Evolutionary conservation across 2,329 filamentous ascomycete genomes (phyloP), one percentile per base, ranked within the genome.

Genomic region (Paraphaeosphaeria minitans): DNA sequence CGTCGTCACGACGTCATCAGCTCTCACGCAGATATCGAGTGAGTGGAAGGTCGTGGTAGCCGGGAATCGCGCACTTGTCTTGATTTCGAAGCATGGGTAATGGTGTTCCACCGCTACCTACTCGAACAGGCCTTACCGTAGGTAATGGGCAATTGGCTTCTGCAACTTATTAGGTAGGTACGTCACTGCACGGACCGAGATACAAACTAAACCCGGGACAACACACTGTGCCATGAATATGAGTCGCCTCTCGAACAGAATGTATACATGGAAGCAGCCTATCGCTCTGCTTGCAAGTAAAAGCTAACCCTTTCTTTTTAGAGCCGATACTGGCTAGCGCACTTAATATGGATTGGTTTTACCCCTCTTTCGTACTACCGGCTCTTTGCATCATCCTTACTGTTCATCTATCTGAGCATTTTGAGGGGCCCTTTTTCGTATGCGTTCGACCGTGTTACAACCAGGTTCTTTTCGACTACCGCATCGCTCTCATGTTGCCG

Each of bases 51-150:
- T 31, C 9, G 53, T 50, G 33, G 43, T 42, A 8, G 39, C 37
- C 9, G 56, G 59, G 24, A 61, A 59, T 12, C 57, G 52, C 35
- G 59, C 56, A 4, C 59, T 56, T n/a, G 56, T 49, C 56, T 47
- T 61, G 16, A 61, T 59, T 16, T 61, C 59, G 37, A 59, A 55
- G 39, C 59, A 61, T n/a, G 56, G n/a, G n/a, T n/a, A n/a, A 56
- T 24, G 54, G 54, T 22, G 45, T 54, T 14, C 53, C 48, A 19
- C 55, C 43, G 5, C 43, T 42, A 19, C 52, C 45, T n/a, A n/a
- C n/a, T n/a, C n/a, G n/a, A n/a, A n/a, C n/a, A n/a, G n/a, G n/a
- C n/a, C n/a, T n/a, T n/a, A n/a, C n/a, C n/a, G n/a, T n/a, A n/a
- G n/a, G n/a, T n/a, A n/a, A n/a, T n/a, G n/a, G n/a, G 5, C 35